Evolutionary conservation across 2,329 filamentous ascomycete genomes (phyloP).

Genomic region (Allantophomopsis cytisporea): DNA sequence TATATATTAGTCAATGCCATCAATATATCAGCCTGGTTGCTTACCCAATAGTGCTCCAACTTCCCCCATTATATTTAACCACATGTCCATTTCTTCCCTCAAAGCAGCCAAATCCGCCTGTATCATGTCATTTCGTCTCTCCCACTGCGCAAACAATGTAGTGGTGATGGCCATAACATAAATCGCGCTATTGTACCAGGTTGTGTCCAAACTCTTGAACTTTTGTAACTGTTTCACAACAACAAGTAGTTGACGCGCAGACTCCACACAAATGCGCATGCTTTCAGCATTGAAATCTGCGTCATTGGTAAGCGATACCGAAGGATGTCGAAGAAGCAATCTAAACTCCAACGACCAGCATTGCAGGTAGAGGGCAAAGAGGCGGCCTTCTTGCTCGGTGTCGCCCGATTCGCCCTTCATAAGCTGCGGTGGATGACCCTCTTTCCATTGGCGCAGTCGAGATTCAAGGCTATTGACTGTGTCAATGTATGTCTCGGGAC

Average conservation of each 20-base stretch:
- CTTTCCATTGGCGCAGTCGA: slow-evolving; percentile 47
- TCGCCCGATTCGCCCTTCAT: slow-evolving; percentile 25
- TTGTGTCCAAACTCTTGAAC: slow-evolving; percentile 60
- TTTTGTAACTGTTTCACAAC: slow-evolving; percentile 44
- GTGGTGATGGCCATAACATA: slow-evolving; percentile 65
- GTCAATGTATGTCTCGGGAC: slow-evolving; percentile 47
- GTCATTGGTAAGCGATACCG: slow-evolving; percentile 40
- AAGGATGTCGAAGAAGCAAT: slow-evolving; percentile 47
- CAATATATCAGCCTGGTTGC: slow-evolving; percentile 11
- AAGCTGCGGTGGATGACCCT: slow-evolving; percentile 48
- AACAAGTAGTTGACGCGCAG: slow-evolving; percentile 48
- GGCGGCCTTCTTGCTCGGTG: slow-evolving; percentile 25
- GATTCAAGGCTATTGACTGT: slow-evolving; percentile 52
- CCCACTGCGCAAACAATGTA: slow-evolving; percentile 54
- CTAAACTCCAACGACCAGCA: slow-evolving; percentile 42
- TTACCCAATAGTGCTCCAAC: slow-evolving; percentile 53
- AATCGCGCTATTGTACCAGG: slow-evolving; percentile 62
- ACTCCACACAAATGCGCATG: slow-evolving; percentile 51
- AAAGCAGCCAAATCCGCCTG: slow-evolving; percentile 44
- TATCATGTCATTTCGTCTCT: slow-evolving; percentile 47
- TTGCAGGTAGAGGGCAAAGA: slow-evolving; percentile 40
- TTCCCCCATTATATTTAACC: slow-evolving; percentile 55
- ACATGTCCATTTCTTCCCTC: slow-evolving; percentile 53
- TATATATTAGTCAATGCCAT: too few species aligned
- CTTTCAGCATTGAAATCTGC: slow-evolving; percentile 44